Evolutionary conservation across 2,329 filamentous ascomycete genomes (phyloP).

Genomic region (Leptosphaerulina australis): DNA sequence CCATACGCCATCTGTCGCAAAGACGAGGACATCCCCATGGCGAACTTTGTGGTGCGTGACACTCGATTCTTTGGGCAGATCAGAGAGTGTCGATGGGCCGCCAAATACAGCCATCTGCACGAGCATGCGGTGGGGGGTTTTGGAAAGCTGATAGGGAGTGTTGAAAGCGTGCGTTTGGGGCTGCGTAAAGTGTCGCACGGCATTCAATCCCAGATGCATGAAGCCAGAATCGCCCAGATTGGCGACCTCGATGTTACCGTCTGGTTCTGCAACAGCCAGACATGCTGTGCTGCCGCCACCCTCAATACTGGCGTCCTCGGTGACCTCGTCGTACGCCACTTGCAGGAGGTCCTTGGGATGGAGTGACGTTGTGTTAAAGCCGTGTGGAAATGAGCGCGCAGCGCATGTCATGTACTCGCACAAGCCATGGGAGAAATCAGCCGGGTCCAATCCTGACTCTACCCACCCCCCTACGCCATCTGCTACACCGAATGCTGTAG

Average conservation of each 20-base stretch:
- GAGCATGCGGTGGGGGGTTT: constrained; percentile 80
- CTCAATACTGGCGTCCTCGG: constrained; percentile 71
- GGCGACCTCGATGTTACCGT: constrained; percentile 82
- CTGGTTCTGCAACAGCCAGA: constrained; percentile 74
- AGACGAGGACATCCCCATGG: constrained; percentile 91
- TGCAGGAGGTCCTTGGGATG: constrained; percentile 77
- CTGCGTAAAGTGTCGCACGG: constrained; percentile 79
- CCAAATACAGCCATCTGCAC: constrained; percentile 84
- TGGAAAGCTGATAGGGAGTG: constrained; percentile 91
- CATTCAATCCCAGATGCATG: constrained; percentile 82
- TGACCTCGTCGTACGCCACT: constrained; percentile 80
- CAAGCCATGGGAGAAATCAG: constrained; percentile 91
- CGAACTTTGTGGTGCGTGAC: constrained; percentile 76
- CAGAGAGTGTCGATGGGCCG: constrained; percentile 69
- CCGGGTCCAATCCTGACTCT: constrained; percentile 89
- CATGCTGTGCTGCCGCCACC: constrained; percentile 93
- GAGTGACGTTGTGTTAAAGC: constrained; percentile 50
- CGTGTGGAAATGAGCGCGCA: constrained; percentile 64
- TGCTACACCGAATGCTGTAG: constrained; percentile 84
- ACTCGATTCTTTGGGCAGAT: constrained; percentile 83
- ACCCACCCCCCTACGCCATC: constrained; percentile 97
- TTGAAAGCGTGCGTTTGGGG: constrained; percentile 98
- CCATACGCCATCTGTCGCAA: constrained; percentile 94
- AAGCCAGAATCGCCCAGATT: constrained; percentile 97
- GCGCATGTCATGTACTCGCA: constrained; percentile 90